These are phyloP conservation scores for Fusarium lyarnte DNA, from an alignment of 2,329 filamentous ascomycete genomes.

Conservation along the genomic window DNA sequence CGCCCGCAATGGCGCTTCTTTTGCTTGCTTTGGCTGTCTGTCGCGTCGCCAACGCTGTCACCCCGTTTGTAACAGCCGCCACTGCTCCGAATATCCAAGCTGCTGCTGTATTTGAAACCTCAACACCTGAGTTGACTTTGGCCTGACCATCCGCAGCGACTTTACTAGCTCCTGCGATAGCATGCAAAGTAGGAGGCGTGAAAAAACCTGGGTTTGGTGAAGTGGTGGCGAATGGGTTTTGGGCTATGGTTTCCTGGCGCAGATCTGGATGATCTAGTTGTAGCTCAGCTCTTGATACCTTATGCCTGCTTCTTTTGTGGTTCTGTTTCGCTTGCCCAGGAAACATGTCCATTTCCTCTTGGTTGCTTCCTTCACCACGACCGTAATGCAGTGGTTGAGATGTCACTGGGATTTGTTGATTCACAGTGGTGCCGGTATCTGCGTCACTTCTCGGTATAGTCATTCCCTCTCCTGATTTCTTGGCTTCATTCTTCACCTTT, in stretches of 20 bases:
- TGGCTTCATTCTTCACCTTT: neutral
- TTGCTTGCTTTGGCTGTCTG: neutral
- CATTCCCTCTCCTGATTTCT: neutral
- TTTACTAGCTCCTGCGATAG: rapidly evolving
- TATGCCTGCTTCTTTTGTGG: neutral
- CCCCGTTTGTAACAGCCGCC: neutral
- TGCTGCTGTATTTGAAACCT: neutral
- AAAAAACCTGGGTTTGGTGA: neutral
- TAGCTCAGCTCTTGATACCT: neutral
- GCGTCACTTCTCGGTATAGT: neutral
- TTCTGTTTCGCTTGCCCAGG: too few species aligned
- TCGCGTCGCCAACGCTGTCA: neutral
- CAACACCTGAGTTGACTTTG: rapidly evolving
- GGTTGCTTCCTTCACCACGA: neutral
- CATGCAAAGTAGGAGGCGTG: neutral
- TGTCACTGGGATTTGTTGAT: neutral
- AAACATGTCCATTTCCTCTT: neutral
- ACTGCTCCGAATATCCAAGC: neutral
- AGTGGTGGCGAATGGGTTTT: neutral
- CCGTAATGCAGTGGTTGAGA: neutral
- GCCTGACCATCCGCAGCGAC: rapidly evolving
- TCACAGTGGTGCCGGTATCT: rapidly evolving
- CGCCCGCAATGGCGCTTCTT: too few species aligned
- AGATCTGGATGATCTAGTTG: neutral
- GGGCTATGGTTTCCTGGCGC: neutral